Conservation (phyloP, 2,329 filamentous ascomycete genomes). For the Tolypocladium endophyticum region DNA sequence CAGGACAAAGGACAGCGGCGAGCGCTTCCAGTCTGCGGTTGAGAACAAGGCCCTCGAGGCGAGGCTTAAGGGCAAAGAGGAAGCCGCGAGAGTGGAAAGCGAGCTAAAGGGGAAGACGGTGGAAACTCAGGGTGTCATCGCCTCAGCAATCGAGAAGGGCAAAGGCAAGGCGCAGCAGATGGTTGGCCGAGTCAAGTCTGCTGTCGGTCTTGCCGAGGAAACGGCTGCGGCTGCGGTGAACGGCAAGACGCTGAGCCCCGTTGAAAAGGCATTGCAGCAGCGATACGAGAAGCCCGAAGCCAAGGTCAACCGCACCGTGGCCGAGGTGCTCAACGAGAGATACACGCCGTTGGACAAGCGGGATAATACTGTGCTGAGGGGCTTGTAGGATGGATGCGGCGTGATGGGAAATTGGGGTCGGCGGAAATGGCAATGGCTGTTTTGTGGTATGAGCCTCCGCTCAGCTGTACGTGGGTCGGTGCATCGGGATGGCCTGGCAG, state of each 20-base stretch:
- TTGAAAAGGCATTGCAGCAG: conserved; percentile 40
- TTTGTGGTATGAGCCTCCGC: background rate
- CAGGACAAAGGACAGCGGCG: conserved; percentile 16
- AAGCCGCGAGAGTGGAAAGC: conserved; percentile 9
- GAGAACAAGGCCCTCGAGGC: conserved; percentile 17
- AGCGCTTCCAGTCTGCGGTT: conserved; percentile 14
- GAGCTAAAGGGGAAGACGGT: conserved; percentile 15
- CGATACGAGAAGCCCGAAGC: conserved; percentile 34
- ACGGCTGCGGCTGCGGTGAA: conserved; percentile 19
- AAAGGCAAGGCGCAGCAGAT: conserved; percentile 30
- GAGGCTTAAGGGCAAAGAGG: conserved; percentile 12
- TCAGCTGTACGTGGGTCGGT: background rate
- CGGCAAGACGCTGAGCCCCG: conserved; percentile 19
- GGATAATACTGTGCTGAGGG: conserved; percentile 33
- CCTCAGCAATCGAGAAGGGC: conserved; percentile 27
- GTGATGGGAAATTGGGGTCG: background rate
- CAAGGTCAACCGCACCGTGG: conserved; percentile 33
- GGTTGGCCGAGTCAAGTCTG: conserved; percentile 25
- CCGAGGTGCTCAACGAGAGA: conserved; percentile 43
- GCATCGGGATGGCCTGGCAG: background rate
- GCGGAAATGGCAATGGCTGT: background rate
- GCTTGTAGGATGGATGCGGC: conserved; percentile 14
- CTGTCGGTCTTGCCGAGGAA: conserved; percentile 23
- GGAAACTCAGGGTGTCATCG: conserved; percentile 26
- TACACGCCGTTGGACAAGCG: conserved; percentile 38